Evolutionary conservation across 2,329 filamentous ascomycete genomes (phyloP), one percentile per base, ranked within the genome.

Genomic region (Talaromyces verruculosus): DNA sequence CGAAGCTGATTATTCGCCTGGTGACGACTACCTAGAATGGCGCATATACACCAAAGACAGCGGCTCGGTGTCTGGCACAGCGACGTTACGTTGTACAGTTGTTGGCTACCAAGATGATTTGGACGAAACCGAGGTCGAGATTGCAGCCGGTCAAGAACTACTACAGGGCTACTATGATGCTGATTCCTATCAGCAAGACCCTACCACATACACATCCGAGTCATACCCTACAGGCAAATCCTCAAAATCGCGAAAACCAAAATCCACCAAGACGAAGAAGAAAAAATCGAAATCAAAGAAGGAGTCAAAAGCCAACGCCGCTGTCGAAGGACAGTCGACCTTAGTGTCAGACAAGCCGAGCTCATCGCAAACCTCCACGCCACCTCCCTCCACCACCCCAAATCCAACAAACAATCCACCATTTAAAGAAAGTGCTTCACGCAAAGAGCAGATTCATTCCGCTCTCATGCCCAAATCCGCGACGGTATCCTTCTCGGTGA

Each of bases 381-480:
- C 62, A 11, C 62, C 62, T 45, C 51, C 22, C 2, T 58, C 62
- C 22, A 58, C 62, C 25, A 35, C 65, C 17, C 49, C 65, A 2
- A 53, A 37, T 41, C 53, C 45, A 39, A 62, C 63, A 69, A 69
- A 70, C 66, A 68, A 61, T 63, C 65, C 60, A 35, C 30, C 59
- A 47, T 71, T 58, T 45, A 19, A 65, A 51, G 60, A 64, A 5
- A 70, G 71, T 15, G 68, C 72, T 11, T 71, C 70, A n/a, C 65
- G 70, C 65, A 75, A 76, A 77, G 79, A 85, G 25, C 88, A 89
- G 65, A 86, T 89, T 72, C 91, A 92, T 76, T 89, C 88, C 76
- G 87, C 88, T 13, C 80, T 93, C 41, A 94, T 95, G 91, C 91
- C 91, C 17, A 90, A 86, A 69, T 92, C 91, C 45, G 89, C 90